phyloP scores from a whole-genome alignment of 2,329 filamentous ascomycete genomes.

The Claviceps monticola region DNA sequence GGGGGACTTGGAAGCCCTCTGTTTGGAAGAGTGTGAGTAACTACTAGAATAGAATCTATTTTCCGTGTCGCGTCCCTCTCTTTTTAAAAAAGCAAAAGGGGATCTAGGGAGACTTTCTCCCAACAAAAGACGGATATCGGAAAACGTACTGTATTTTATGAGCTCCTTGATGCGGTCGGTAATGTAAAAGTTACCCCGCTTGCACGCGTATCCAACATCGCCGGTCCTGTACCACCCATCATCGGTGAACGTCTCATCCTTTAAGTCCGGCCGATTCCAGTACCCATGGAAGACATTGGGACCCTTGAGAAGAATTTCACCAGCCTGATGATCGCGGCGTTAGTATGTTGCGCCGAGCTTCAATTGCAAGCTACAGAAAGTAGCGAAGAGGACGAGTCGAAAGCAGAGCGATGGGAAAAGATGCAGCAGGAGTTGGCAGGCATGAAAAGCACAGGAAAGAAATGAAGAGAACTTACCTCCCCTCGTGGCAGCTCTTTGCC shows the following conservation, averaged over 20 bases:
- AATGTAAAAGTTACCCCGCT: constrained; percentile 72
- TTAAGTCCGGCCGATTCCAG: constrained; percentile 57
- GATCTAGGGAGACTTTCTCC: no score
- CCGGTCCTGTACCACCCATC: constrained; percentile 88
- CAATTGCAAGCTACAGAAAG: background rate
- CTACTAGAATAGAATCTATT: background rate
- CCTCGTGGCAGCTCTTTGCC: constrained; percentile 41
- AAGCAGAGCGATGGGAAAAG: background rate
- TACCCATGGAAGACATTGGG: constrained; percentile 75
- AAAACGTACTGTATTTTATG: constrained; percentile 34
- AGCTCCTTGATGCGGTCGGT: constrained; percentile 72
- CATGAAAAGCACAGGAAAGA: background rate
- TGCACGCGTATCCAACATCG: constrained; percentile 69
- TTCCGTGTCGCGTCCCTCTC: no score
- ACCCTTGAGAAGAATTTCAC: constrained; percentile 66
- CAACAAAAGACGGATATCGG: no score
- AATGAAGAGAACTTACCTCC: constrained; percentile 15
- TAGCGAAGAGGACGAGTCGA: background rate
- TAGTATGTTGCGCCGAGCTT: background rate
- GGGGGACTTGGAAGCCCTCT: constrained; percentile 56
- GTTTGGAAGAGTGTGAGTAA: background rate
- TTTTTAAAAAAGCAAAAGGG: background rate
- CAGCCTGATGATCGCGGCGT: background rate
- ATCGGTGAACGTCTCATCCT: constrained; percentile 52
- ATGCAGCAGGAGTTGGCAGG: background rate